These are phyloP conservation scores for Penicillium arizonense DNA, from an alignment of 495 filamentous ascomycete genomes.

Conservation along the genomic window DNA sequence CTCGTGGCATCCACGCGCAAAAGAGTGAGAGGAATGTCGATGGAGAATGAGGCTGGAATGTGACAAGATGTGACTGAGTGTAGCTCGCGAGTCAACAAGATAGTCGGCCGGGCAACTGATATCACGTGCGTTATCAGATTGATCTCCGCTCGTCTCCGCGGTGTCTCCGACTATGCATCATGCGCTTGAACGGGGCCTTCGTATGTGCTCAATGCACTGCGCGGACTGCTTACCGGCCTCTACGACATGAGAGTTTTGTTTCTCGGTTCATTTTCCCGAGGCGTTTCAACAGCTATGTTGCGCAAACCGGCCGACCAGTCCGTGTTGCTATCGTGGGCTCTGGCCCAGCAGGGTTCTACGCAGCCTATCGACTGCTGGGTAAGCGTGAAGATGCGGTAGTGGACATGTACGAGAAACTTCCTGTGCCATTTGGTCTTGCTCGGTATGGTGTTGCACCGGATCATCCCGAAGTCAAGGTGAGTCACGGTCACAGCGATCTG, in stretches of 20 bases:
- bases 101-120: slow-evolving; percentile 39
- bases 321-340: slow-evolving; percentile 90
- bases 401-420: slow-evolving; percentile 95
- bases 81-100: slow-evolving; percentile 27
- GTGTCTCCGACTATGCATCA: slow-evolving; percentile 9
- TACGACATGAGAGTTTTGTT: background rate
- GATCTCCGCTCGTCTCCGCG: slow-evolving; percentile 4
- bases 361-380: slow-evolving; percentile 77
- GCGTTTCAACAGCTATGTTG: slow-evolving; percentile 32
- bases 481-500: slow-evolving; percentile 5
- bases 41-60: slow-evolving; percentile 22
- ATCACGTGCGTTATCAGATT: slow-evolving; percentile 28
- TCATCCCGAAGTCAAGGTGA: slow-evolving; percentile 96
- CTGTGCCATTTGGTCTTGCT: slow-evolving; percentile 88
- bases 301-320: slow-evolving; percentile 52
- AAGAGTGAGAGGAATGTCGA: slow-evolving; percentile 30
- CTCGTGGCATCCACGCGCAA: slow-evolving; percentile 37
- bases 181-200: slow-evolving; percentile 30
- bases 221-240: slow-evolving; percentile 12
- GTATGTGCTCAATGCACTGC: slow-evolving; percentile 36
- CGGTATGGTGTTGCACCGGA: slow-evolving; percentile 95
- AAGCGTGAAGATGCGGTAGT: slow-evolving; percentile 69
- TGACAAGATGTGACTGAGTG: slow-evolving; percentile 7
- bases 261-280: slow-evolving; percentile 9
- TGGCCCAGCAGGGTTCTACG: slow-evolving; percentile 94